Conservation (phyloP, 257 asterid genomes). For the Plantago ovata region DNA sequence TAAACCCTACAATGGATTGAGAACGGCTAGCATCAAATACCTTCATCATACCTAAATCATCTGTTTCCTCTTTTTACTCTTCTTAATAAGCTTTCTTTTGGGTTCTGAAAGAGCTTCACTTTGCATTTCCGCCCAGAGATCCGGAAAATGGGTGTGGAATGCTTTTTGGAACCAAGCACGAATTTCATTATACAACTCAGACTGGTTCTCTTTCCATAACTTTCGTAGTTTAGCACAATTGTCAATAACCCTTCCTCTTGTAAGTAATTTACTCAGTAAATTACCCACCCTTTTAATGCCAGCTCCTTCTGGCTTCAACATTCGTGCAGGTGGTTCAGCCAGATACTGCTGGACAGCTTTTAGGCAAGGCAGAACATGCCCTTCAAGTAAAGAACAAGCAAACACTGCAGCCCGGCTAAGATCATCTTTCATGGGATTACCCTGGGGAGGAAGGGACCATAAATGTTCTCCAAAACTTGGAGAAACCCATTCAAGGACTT, state of each 20-base stretch:
- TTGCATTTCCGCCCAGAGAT: constrained; percentile 55
- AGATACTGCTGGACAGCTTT: too few relatives aligned
- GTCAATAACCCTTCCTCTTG: constrained; percentile 42
- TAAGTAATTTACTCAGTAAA: constrained; percentile 46
- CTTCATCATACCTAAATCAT: constrained; percentile 2
- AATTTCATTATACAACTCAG: constrained; percentile 48
- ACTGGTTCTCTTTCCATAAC: constrained; percentile 50
- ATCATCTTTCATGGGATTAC: constrained; percentile 51
- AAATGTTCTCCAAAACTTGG: constrained; percentile 77
- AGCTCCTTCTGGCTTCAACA: too few relatives aligned
- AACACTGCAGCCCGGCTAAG: constrained; percentile 47
- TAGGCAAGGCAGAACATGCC: too few relatives aligned
- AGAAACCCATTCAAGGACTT: constrained; percentile 54
- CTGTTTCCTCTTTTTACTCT: constrained; percentile 31
- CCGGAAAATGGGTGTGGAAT: constrained; percentile 34
- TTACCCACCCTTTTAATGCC: constrained; percentile 64
- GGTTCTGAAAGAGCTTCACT: constrained; percentile 33
- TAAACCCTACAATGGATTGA: too few relatives aligned
- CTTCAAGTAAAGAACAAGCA: too few relatives aligned
- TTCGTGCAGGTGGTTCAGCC: too few relatives aligned
- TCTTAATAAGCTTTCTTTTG: constrained; percentile 28
- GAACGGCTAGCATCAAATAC: too few relatives aligned
- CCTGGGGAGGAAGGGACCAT: constrained; percentile 69
- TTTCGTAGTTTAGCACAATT: constrained; percentile 41
- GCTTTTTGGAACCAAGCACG: constrained; percentile 72